Conservation (phyloP, 352 stramenopile genomes). For the Globisporangium spiculum region DNA sequence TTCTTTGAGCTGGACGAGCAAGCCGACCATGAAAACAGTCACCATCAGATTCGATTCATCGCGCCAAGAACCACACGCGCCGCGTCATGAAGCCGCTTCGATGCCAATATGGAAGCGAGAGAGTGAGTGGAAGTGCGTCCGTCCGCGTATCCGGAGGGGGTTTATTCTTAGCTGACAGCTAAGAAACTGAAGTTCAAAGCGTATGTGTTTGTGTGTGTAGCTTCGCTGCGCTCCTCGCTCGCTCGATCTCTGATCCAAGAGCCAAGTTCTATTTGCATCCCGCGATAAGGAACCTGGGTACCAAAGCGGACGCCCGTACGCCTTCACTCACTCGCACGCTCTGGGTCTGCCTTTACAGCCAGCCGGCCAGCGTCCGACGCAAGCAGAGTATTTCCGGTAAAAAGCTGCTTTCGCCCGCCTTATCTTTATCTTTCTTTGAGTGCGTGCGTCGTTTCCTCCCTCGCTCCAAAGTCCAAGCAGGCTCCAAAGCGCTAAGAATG, state of each 20-base stretch:
- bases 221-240: neutral
- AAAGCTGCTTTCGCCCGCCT: neutral
- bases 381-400: neutral
- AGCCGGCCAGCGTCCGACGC: neutral
- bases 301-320: too few relatives aligned
- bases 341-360: too few relatives aligned
- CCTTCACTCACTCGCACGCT: too few relatives aligned
- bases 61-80: neutral
- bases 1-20: neutral
- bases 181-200: constrained; percentile 4
- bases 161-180: constrained; percentile 5
- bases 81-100: constrained; percentile 2
- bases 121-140: neutral
- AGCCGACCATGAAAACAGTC: neutral
- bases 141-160: too few relatives aligned
- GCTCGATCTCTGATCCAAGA: neutral
- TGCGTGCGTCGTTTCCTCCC: constrained; percentile 1
- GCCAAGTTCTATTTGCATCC: neutral
- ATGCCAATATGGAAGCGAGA: neutral
- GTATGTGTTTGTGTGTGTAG: neutral
- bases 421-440: constrained; percentile 1
- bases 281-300: too few relatives aligned
- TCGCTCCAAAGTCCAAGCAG: neutral
- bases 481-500: neutral
- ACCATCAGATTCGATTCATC: neutral